Conservation (phyloP, 2,329 filamentous ascomycete genomes). For the Epichloe sibirici region DNA sequence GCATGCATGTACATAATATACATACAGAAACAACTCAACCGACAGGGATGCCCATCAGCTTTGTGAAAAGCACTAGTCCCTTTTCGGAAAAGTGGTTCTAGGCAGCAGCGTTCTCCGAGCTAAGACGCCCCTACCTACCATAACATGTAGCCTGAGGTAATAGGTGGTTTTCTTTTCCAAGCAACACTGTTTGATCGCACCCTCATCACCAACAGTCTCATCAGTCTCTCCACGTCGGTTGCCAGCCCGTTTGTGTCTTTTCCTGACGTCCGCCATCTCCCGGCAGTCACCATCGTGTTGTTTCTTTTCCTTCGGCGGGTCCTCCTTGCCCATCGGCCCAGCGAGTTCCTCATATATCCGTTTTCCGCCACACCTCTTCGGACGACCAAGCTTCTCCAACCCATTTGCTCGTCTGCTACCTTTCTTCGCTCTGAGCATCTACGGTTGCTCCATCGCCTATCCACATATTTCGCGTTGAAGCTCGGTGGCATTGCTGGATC, state of each 20-base stretch:
- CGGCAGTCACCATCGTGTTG: constrained; percentile 4
- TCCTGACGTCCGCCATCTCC: constrained; percentile 3
- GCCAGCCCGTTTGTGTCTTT: constrained; percentile 3
- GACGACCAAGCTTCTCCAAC: background rate
- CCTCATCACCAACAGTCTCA: constrained; percentile 4
- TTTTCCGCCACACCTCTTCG: constrained; percentile 11
- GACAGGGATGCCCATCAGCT: constrained; percentile 11
- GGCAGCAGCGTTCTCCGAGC: constrained; percentile 14
- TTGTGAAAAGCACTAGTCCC: constrained; percentile 8
- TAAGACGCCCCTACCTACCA: constrained; percentile 5
- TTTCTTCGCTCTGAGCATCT: background rate
- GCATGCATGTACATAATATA: too few species aligned
- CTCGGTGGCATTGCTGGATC: background rate
- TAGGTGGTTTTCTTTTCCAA: constrained; percentile 4
- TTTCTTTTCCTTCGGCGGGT: constrained; percentile 1
- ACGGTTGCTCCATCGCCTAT: background rate
- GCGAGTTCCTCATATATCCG: constrained; percentile 15
- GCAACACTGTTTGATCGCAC: constrained; percentile 1
- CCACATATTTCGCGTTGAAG: background rate
- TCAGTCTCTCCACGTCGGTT: background rate
- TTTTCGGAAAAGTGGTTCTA: constrained; percentile 5
- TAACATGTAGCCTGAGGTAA: too few species aligned
- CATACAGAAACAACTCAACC: background rate
- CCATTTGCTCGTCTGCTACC: background rate
- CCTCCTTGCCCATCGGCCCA: constrained; percentile 6